Percentiles rank a stretch among this genome's conserved stretches.
phyloP scores from a whole-genome alignment of 2,329 filamentous ascomycete genomes.

The Escovopsis sp. region DNA sequence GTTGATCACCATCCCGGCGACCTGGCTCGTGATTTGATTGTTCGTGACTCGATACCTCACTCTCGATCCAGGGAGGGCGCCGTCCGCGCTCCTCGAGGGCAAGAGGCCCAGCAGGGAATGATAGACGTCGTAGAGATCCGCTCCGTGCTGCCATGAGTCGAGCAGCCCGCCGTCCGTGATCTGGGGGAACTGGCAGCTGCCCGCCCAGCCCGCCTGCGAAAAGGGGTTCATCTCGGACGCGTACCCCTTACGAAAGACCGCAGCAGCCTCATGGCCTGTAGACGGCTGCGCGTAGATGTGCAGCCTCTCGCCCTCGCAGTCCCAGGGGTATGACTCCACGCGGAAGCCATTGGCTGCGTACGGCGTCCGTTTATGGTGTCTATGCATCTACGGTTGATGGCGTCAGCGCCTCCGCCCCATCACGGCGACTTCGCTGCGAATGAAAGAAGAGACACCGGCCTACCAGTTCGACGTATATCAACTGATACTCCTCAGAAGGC shows the following conservation, averaged over 20 bases:
- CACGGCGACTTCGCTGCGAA: no score
- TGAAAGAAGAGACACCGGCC: slow-evolving; percentile 10
- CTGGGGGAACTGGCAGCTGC: slow-evolving; percentile 69
- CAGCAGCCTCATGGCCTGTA: slow-evolving; percentile 31
- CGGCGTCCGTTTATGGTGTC: slow-evolving; percentile 74
- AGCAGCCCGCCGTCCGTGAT: slow-evolving; percentile 58
- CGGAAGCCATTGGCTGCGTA: slow-evolving; percentile 69
- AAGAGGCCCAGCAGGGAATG: slow-evolving; percentile 54
- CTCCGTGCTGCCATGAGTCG: slow-evolving; percentile 62
- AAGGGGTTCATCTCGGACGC: slow-evolving; percentile 53
- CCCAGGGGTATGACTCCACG: slow-evolving; percentile 55
- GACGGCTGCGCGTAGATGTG: slow-evolving; percentile 54
- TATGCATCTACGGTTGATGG: slow-evolving; percentile 42
- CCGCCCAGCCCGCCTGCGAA: slow-evolving; percentile 49
- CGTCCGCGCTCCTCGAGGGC: slow-evolving; percentile 30
- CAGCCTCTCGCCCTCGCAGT: slow-evolving; percentile 55
- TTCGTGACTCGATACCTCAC: slow-evolving; percentile 61
- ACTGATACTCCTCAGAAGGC: slow-evolving; percentile 39
- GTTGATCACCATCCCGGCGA: slow-evolving; percentile 57
- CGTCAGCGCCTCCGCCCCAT: no score
- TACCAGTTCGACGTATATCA: slow-evolving; percentile 65
- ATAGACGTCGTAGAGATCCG: slow-evolving; percentile 66
- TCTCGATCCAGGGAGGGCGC: slow-evolving; percentile 17
- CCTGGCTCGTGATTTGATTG: slow-evolving; percentile 71
- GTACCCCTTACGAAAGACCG: slow-evolving; percentile 52